A percentile compares a stretch with the other conserved stretches of the same genome.
phyloP scores from a whole-genome alignment of 345 rosid genomes.

The Nasturtium officinale region DNA sequence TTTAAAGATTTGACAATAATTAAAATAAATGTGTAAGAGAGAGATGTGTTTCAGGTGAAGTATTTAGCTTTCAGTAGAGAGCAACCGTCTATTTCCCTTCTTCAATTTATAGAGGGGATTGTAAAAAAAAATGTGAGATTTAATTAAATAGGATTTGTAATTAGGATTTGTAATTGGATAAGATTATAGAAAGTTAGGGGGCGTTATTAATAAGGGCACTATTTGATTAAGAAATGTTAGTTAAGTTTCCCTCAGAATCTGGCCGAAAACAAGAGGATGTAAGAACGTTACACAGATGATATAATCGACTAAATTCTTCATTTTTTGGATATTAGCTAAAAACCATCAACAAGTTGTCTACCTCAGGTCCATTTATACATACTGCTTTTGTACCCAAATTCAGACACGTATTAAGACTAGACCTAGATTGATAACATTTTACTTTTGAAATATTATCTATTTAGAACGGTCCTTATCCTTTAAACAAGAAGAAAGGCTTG shows the following conservation, averaged over 20 bases:
- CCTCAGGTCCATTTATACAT: constrained; percentile 11
- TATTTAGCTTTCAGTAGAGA: constrained; percentile 22
- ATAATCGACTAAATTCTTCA: constrained; percentile 20
- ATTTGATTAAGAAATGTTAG: constrained; percentile 23
- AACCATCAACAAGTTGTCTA: constrained; percentile 24
- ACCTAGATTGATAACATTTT: neutral
- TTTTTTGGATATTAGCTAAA: constrained; percentile 10
- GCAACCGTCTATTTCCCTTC: constrained; percentile 35
- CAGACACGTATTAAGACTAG: constrained; percentile 12
- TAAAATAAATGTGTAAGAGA: neutral
- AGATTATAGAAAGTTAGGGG: constrained; percentile 18
- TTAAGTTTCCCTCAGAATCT: constrained; percentile 21
- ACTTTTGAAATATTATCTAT: neutral
- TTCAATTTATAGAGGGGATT: neutral
- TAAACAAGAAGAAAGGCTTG: constrained; percentile 3
- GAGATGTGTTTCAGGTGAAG: constrained; percentile 40
- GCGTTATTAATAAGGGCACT: neutral
- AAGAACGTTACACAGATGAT: constrained; percentile 26
- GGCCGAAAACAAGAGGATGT: constrained; percentile 7
- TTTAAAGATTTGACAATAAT: neutral
- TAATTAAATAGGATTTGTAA: neutral
- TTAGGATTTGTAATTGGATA: constrained; percentile 9
- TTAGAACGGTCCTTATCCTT: neutral
- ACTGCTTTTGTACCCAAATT: constrained; percentile 25
- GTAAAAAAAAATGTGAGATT: no score